Evolutionary conservation across 306 rosid genomes (phyloP), one percentile per base, ranked within the genome.

Genomic region (Medicago arabica): DNA sequence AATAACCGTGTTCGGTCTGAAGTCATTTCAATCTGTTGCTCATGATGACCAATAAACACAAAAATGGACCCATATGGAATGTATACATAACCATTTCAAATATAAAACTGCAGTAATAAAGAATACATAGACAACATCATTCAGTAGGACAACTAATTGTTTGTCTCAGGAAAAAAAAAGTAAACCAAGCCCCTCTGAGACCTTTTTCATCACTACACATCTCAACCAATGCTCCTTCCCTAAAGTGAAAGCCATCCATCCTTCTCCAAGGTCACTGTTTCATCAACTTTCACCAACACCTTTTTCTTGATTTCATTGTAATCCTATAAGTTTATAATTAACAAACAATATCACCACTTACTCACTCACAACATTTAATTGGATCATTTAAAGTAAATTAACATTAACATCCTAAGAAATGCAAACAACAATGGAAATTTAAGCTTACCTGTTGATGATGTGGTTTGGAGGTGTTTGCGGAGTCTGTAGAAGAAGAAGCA

Each of bases 181-280:
- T 23, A 23, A 23, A 23, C 28, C 97, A 91, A 46, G 92, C 86
- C 61, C 95, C 95, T 73, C 68, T 74, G 62, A 89, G 86, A 58
- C 97, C 95, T 4, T 87, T 92, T 77, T 91, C 97, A 1, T 89
- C 89, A 75, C 70, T 89, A 71, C 88, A 73, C 41, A 83, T 86
- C 88, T 91, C 97, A 18, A 91, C 91, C 8, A 39, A 14, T 14
- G 66, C 23, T 63, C 94, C 97, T 63, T 31, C 17, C 4, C 67
- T 11, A 19, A 86, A 71, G 44, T 60, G 55, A 40, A 87, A 71
- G 16, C 40, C 54, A 34, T 31, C 40, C 54, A 34, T 31, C 74
- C 12, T 9, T 63, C 57, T 66, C 40, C 19, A 15, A 19, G 2
- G 59, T 59, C 79, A 50, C 66, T 59, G 63, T 65, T 61, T 70